Base-by-base conservation (phyloP, 1,284 basidiomycete species). In the Trichosporon sp. region DNA sequence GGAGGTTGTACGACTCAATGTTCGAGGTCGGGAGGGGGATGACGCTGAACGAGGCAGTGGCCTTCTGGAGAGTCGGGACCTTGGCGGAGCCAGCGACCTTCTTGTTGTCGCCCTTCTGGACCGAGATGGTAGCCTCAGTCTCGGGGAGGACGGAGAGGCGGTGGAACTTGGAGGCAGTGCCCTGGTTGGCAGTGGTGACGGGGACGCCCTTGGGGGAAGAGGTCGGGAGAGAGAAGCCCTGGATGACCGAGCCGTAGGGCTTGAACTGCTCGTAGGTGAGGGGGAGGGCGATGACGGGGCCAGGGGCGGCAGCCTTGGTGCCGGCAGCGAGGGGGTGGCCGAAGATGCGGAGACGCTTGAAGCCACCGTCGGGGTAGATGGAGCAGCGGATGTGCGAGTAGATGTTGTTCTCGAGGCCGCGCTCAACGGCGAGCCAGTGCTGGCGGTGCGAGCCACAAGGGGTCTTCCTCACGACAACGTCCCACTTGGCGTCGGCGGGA, bases 341-440 rank as follows among this genome's bases (percentile, higher is more conserved):
- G 72, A 90, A 87, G 65, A 98, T 83, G 67, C 96, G 89, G 26
- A 99, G 86, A 10, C 96, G 90, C 86, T 99, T 99, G 80, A 98
- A 87, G 26, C 96, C 96, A 65, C 96, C 96, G 81, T 99, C 96
- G 3, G 96, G 96, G 83, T 92, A 90, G 79, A 98, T 97, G 19
- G 91, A 93, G 73, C 96, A 86, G 77, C 90, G 90, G 70, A 98
- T 89, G 83, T 99, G 96, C 12, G 90, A 94, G 83, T 90, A 95
- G 16, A 87, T 81, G 68, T 84, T 84, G 10, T 84, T 87, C 32
- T 79, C 75, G 38, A 87, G 83, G 19, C 87, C 86, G 76, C 90
- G 88, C 77, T 91, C 88, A 68, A 97, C 86, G 77, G 91, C 89
- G 85, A 98, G 93, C 81, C 89, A 92, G 81, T 98, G 95, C 80